Conservation (phyloP, 148 eudicot species). For the Rhododendron kiyosumense region DNA sequence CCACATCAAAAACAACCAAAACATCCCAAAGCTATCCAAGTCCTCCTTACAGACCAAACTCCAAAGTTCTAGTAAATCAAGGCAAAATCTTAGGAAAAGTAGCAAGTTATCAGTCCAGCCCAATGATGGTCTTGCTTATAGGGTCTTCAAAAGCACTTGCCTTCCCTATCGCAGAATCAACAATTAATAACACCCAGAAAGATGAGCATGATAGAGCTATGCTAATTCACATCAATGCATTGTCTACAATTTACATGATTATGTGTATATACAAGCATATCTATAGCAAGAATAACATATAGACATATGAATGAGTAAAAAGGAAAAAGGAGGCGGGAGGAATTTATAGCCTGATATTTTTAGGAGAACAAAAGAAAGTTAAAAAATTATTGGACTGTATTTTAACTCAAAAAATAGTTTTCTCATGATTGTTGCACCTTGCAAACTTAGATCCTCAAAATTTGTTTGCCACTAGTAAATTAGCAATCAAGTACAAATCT, state of each 20-base stretch:
- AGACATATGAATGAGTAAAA: neutral
- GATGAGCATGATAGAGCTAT: neutral
- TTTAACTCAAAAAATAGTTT: neutral
- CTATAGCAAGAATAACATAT: neutral
- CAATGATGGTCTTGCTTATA: neutral
- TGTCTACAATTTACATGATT: neutral
- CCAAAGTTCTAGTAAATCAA: neutral
- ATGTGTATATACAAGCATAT: neutral
- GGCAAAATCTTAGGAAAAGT: neutral
- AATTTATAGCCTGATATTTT: neutral
- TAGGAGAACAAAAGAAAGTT: neutral
- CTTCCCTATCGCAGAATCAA: neutral
- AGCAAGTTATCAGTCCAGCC: neutral
- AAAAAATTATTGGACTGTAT: neutral
- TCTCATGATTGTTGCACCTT: neutral
- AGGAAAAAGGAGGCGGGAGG: neutral
- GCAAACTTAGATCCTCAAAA: neutral
- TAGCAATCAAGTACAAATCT: neutral
- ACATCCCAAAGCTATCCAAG: neutral
- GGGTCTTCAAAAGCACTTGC: neutral
- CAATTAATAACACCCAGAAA: neutral
- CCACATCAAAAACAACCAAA: neutral
- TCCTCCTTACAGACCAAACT: neutral
- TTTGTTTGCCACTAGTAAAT: neutral
- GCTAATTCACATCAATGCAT: neutral